These are phyloP conservation scores for Elymus sibiricus DNA, from an alignment of 176 grass and related monocot genomes.

Conservation along the genomic window DNA sequence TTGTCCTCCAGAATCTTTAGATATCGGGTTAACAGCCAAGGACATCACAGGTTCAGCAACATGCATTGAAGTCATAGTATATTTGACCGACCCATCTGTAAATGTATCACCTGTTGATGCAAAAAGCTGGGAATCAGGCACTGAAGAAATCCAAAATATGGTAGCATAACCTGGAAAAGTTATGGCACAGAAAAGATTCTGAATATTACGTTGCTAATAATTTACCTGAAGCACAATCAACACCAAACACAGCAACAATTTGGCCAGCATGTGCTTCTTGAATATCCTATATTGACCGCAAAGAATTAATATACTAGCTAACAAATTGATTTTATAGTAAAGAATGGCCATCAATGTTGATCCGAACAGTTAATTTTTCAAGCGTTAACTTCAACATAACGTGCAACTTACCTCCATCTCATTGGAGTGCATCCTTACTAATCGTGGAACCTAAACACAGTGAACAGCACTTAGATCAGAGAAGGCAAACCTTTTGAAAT, in stretches of 20 bases:
- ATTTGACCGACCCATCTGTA: constrained; percentile 89
- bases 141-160: constrained; percentile 8
- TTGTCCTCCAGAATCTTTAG: constrained; percentile 99
- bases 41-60: constrained; percentile 99
- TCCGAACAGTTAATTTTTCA: background rate
- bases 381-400: background rate
- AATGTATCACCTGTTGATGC: constrained; percentile 88
- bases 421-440: constrained; percentile 95
- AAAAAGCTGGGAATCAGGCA: constrained; percentile 16
- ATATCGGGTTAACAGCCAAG: constrained; percentile 88
- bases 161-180: background rate
- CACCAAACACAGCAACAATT: constrained; percentile 98
- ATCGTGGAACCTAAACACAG: constrained; percentile 79
- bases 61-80: constrained; percentile 99
- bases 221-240: constrained; percentile 89
- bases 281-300: constrained; percentile 70
- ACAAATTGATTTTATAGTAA: background rate
- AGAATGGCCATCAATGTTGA: constrained; percentile 4
- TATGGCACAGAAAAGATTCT: constrained; percentile 4
- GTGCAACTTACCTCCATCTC: constrained; percentile 86
- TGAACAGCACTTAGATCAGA: constrained; percentile 24
- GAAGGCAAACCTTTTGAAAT: background rate
- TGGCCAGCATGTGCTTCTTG: constrained; percentile 96
- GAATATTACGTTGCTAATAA: background rate
- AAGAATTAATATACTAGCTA: constrained; percentile 10